Evolutionary conservation across 176 grass and related monocot genomes (phyloP).

Genomic region (Aegilops sharonensis): DNA sequence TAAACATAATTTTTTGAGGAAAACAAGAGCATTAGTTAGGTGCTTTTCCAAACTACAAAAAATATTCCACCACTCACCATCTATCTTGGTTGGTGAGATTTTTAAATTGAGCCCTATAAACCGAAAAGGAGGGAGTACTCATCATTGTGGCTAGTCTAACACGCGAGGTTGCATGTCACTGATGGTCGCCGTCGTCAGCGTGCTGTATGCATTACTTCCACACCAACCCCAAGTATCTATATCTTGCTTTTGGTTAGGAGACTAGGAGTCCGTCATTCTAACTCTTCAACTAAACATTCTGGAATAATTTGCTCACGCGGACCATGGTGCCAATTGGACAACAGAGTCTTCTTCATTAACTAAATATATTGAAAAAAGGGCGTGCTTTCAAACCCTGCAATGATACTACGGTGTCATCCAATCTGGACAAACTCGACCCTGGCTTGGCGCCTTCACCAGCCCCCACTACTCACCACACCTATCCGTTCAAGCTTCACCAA

Average conservation of each 20-base stretch:
- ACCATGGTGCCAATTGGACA: background rate
- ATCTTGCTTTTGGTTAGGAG: background rate
- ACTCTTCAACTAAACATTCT: background rate
- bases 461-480: background rate
- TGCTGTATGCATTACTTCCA: background rate
- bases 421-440: background rate
- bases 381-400: background rate
- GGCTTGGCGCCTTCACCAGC: background rate
- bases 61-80: too few relatives aligned
- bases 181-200: too few relatives aligned
- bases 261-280: background rate
- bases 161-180: too few relatives aligned
- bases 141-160: too few relatives aligned
- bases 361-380: background rate
- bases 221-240: conserved; percentile 17
- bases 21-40: too few relatives aligned
- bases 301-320: background rate
- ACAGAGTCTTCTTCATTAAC: background rate
- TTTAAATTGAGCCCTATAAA: too few relatives aligned
- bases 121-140: too few relatives aligned
- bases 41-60: too few relatives aligned
- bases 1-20: too few relatives aligned
- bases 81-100: too few relatives aligned
- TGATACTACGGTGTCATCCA: background rate
- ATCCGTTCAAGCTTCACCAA: background rate